Evolutionary conservation across 2,329 filamentous ascomycete species (phyloP).

Genomic region (Zymoseptoria passerinii): DNA sequence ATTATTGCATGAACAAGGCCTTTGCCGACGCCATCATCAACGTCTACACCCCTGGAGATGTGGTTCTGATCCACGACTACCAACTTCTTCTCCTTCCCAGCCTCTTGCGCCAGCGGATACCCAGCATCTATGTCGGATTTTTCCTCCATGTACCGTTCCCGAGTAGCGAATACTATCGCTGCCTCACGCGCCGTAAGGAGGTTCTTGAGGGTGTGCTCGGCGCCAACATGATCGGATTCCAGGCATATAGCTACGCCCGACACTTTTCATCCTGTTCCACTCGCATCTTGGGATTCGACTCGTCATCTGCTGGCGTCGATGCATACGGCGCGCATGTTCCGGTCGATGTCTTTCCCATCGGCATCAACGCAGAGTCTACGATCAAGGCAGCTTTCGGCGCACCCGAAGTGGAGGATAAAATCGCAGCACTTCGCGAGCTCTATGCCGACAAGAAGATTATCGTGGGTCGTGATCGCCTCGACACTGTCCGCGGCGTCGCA

Average conservation of each 20-base stretch:
- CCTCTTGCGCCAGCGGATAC: slow-evolving; percentile 75
- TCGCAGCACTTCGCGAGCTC: slow-evolving; percentile 62
- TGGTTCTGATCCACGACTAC: slow-evolving; percentile 90
- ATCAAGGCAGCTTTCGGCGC: slow-evolving; percentile 62
- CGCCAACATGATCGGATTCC: slow-evolving; percentile 88
- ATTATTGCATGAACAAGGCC: slow-evolving; percentile 83
- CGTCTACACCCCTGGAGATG: slow-evolving; percentile 83
- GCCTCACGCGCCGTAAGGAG: slow-evolving; percentile 79
- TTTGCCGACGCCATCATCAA: slow-evolving; percentile 85
- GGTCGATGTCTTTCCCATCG: slow-evolving; percentile 89
- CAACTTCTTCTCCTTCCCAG: slow-evolving; percentile 84
- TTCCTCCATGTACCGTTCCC: slow-evolving; percentile 92
- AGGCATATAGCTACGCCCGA: slow-evolving; percentile 88
- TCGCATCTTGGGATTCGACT: slow-evolving; percentile 81
- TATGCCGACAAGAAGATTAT: slow-evolving; percentile 92
- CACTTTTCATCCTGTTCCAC: slow-evolving; percentile 95
- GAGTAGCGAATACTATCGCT: slow-evolving; percentile 89
- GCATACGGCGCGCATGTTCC: slow-evolving; percentile 83
- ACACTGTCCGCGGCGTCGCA: slow-evolving; percentile 86
- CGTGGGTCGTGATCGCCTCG: slow-evolving; percentile 85
- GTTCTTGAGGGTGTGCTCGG: slow-evolving; percentile 83
- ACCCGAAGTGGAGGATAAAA: slow-evolving; percentile 61
- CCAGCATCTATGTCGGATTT: slow-evolving; percentile 89
- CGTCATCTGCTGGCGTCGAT: slow-evolving; percentile 75
- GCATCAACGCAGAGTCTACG: slow-evolving; percentile 79